phyloP scores from a whole-genome alignment of 2,329 filamentous ascomycete species.

The Phialocephala subalpina region DNA sequence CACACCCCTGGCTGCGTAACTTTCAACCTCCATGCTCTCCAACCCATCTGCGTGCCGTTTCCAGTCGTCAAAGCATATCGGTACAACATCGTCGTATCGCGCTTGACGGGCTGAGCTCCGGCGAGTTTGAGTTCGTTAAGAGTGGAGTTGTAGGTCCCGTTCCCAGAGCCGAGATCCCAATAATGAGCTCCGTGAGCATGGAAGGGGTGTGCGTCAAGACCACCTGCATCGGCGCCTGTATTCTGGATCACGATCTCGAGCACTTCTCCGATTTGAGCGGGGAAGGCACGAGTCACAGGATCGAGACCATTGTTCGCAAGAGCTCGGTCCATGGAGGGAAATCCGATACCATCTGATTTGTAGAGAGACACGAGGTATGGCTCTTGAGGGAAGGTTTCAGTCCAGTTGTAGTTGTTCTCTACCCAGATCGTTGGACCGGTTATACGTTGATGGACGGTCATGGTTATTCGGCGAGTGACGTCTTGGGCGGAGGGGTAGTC shows the following conservation, averaged over 20 bases:
- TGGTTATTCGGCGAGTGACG: constrained; percentile 48
- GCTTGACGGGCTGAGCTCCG: constrained; percentile 32
- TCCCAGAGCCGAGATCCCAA: constrained; percentile 54
- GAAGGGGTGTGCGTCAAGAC: constrained; percentile 53
- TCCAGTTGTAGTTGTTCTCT: constrained; percentile 47
- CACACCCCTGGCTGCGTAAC: constrained; percentile 56
- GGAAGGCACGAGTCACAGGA: constrained; percentile 49
- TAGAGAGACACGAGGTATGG: constrained; percentile 57
- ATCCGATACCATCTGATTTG: constrained; percentile 43
- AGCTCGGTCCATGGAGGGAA: constrained; percentile 53
- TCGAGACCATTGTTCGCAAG: constrained; percentile 52
- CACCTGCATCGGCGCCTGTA: constrained; percentile 46
- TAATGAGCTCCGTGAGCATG: constrained; percentile 55
- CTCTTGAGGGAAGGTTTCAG: constrained; percentile 41
- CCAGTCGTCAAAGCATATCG: constrained; percentile 48
- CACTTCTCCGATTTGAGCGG: constrained; percentile 55
- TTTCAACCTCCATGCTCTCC: constrained; percentile 58
- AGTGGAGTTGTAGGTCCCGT: constrained; percentile 51
- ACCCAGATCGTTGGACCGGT: constrained; percentile 35
- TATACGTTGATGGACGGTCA: constrained; percentile 43
- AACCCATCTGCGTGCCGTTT: constrained; percentile 49
- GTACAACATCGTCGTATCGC: constrained; percentile 55
- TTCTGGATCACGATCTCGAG: constrained; percentile 55
- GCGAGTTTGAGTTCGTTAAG: constrained; percentile 48
- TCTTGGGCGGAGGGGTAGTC: constrained; percentile 42